Evolutionary conservation across 2,329 filamentous ascomycete species (phyloP).

Genomic region (Gnomoniopsis sp.): DNA sequence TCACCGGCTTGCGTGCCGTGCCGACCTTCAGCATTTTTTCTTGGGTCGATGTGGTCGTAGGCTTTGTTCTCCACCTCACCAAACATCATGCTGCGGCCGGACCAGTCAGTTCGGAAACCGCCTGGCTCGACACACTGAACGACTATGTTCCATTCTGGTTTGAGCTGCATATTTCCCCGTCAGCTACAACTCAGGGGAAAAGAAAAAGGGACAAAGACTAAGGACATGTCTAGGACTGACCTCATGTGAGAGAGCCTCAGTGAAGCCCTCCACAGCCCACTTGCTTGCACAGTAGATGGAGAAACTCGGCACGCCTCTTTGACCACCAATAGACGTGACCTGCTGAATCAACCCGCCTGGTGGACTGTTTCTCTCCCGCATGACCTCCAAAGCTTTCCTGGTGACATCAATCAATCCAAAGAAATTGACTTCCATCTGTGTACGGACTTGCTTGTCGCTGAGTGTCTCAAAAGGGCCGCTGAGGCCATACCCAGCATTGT

Average conservation of each 20-base stretch:
- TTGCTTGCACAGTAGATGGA: conserved; percentile 24
- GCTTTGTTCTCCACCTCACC: conserved; percentile 35
- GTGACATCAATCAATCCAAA: conserved; percentile 26
- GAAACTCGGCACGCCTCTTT: conserved; percentile 19
- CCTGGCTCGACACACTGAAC: conserved; percentile 45
- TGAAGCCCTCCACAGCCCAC: conserved; percentile 24
- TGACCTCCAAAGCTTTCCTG: conserved; percentile 24
- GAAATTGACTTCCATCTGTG: conserved; percentile 27
- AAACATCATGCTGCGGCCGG: conserved; percentile 27
- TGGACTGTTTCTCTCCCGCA: conserved; percentile 25
- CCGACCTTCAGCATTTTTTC: conserved; percentile 25
- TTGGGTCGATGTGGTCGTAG: conserved; percentile 27
- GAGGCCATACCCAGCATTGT: conserved; percentile 33
- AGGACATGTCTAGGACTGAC: conserved; percentile 19
- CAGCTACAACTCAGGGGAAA: conserved; percentile 8
- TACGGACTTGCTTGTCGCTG: conserved; percentile 21
- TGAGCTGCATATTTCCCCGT: not conserved
- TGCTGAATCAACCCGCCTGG: conserved; percentile 25
- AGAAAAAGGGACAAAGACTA: conserved; percentile 37
- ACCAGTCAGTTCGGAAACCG: conserved; percentile 44
- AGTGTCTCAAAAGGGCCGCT: conserved; percentile 29
- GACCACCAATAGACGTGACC: conserved; percentile 21
- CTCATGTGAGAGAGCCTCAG: conserved; percentile 18
- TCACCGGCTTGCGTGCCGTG: conserved; percentile 54
- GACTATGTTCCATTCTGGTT: conserved; percentile 4